Conservation (phyloP, 208 protist genomes). For the Leishmania major region DNA sequence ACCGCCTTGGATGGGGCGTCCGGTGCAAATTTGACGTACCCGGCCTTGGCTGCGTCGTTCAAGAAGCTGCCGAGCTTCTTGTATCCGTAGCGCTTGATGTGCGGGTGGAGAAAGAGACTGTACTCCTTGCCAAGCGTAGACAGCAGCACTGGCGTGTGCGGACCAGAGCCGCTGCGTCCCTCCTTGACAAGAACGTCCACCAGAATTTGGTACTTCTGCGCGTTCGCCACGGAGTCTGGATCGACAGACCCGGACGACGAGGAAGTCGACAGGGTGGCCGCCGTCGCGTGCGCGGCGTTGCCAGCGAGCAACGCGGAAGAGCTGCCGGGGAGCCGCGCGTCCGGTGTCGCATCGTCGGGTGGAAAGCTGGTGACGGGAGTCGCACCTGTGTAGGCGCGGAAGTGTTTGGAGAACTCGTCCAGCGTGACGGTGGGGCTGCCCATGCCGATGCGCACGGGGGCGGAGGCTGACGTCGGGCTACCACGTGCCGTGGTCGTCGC, state of each 20-base stretch:
- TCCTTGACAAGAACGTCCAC: conserved; percentile 76
- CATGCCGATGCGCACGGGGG: neutral
- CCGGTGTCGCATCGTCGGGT: neutral
- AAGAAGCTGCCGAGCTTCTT: conserved; percentile 83
- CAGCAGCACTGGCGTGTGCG: conserved; percentile 66
- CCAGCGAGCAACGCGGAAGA: neutral
- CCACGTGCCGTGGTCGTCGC: neutral
- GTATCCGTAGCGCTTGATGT: conserved; percentile 64
- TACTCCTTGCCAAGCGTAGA: conserved; percentile 91
- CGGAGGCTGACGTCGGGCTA: neutral
- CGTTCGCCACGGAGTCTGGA: conserved; percentile 17
- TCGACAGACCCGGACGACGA: neutral
- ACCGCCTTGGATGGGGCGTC: conserved; percentile 79
- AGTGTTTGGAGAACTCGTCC: conserved; percentile 47
- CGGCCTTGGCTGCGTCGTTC: conserved; percentile 68
- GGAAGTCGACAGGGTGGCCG: neutral
- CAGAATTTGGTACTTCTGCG: conserved; percentile 40
- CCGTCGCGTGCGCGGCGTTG: neutral
- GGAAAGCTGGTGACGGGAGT: neutral
- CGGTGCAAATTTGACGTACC: conserved; percentile 67
- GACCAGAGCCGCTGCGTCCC: conserved; percentile 46
- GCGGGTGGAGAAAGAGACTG: conserved; percentile 57
- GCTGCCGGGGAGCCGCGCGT: neutral
- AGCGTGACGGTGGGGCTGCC: conserved; percentile 22
- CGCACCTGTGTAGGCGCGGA: conserved; percentile 27